These are phyloP conservation scores for Colletotrichum liaoningense DNA, from an alignment of 2,329 filamentous ascomycete species.

Conservation along the genomic window DNA sequence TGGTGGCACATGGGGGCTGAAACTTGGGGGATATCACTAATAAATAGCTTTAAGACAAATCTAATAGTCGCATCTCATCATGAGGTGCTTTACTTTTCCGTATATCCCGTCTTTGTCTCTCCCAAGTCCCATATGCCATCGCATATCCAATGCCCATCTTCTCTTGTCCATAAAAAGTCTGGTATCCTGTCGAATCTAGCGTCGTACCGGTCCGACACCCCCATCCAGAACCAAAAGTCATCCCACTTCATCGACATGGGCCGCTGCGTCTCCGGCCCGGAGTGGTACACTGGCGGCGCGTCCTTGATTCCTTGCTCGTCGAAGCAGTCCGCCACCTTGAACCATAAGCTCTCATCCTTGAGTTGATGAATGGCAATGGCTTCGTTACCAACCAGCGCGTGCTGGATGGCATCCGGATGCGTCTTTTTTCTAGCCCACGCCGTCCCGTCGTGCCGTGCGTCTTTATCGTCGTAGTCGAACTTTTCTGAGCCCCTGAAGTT, in stretches of 20 bases:
- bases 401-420: constrained; percentile 39
- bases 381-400: constrained; percentile 40
- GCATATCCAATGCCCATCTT: constrained; percentile 40
- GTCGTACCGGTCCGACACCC: constrained; percentile 36
- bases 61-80: background rate
- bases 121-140: constrained; percentile 43
- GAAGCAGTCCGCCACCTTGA: constrained; percentile 45
- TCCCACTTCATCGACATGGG: constrained; percentile 37
- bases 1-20: background rate
- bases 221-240: constrained; percentile 40
- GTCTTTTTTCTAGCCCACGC: constrained; percentile 43
- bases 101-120: constrained; percentile 33
- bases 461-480: constrained; percentile 44
- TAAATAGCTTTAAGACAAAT: background rate
- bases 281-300: constrained; percentile 6
- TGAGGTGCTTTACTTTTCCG: background rate
- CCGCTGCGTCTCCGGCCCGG: constrained; percentile 19
- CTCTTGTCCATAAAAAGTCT: constrained; percentile 36
- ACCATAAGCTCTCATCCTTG: constrained; percentile 40
- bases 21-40: background rate
- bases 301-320: constrained; percentile 42
- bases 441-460: constrained; percentile 42
- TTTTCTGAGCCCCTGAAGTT: constrained; percentile 45
- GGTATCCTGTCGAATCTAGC: constrained; percentile 41
- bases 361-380: constrained; percentile 44